phyloP scores from a whole-genome alignment of 352 stramenopile genomes.

The Phytophthora nicotianae region DNA sequence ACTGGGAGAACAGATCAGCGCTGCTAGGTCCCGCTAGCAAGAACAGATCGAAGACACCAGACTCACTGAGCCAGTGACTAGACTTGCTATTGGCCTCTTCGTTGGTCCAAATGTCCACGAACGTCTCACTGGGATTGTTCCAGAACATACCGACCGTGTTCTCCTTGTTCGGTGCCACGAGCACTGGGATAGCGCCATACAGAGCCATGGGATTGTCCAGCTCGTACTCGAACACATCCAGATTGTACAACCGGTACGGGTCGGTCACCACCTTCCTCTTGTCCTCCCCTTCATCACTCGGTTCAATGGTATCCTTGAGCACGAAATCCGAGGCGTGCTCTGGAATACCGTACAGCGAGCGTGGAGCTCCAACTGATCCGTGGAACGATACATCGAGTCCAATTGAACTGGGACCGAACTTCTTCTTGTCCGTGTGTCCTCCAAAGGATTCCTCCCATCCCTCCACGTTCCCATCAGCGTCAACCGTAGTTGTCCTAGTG shows the following conservation, averaged over 20 bases:
- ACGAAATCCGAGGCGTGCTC: conserved; percentile 96
- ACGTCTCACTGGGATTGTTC: conserved; percentile 99
- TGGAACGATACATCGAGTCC: conserved; percentile 96
- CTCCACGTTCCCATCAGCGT: conserved; percentile 60
- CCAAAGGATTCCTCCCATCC: conserved; percentile 96
- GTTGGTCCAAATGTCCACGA: conserved; percentile 95
- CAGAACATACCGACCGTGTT: conserved; percentile 96
- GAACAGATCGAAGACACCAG: conserved; percentile 97
- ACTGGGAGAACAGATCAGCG: conserved; percentile 90
- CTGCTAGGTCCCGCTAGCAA: conserved; percentile 92
- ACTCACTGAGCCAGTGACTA: conserved; percentile 95
- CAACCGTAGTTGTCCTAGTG: conserved; percentile 15
- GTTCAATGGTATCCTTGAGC: conserved; percentile 92
- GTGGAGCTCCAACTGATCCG: conserved; percentile 49
- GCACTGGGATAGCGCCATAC: conserved; percentile 91
- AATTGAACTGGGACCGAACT: conserved; percentile 92
- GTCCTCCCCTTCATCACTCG: conserved; percentile 15
- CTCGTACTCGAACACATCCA: conserved; percentile 99
- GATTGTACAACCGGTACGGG: conserved; percentile 99
- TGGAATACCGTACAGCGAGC: conserved; percentile 96
- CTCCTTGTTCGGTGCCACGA: conserved; percentile 65
- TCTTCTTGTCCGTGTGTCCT: conserved; percentile 90
- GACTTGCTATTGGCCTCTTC: conserved; percentile 52
- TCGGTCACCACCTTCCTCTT: conserved; percentile 72
- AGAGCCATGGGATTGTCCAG: conserved; percentile 98